Percentiles rank a stretch among this genome's conserved stretches.
These are phyloP conservation scores for Sugiyamaella novakii DNA, from an alignment of 1,139 yeast species.

Conservation along the genomic window DNA sequence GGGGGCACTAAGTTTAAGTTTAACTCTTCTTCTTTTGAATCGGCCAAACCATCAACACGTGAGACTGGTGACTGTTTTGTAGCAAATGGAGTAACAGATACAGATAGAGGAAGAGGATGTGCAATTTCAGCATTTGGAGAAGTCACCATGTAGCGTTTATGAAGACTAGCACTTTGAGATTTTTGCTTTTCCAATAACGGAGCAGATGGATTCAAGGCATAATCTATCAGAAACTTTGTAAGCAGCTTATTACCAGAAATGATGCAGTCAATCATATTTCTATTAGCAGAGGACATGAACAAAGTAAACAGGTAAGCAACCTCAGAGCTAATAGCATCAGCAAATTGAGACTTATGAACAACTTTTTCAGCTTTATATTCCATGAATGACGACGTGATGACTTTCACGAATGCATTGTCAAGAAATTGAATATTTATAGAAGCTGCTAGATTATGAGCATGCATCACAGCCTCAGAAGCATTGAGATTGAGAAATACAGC, in stretches of 20 bases:
- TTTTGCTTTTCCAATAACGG: slow-evolving; percentile 5
- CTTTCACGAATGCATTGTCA: slow-evolving; percentile 28
- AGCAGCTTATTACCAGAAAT: slow-evolving; percentile 33
- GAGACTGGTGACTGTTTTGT: neutral
- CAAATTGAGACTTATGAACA: slow-evolving; percentile 34
- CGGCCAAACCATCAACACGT: slow-evolving; percentile 12
- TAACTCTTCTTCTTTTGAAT: neutral
- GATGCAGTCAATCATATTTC: slow-evolving; percentile 32
- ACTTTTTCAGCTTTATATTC: slow-evolving; percentile 36
- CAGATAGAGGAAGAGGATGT: no score
- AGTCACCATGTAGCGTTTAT: slow-evolving; percentile 5
- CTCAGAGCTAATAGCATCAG: slow-evolving; percentile 37
- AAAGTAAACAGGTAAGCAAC: slow-evolving; percentile 41
- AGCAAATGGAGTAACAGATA: neutral
- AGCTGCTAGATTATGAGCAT: slow-evolving; percentile 47
- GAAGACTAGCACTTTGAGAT: slow-evolving; percentile 14
- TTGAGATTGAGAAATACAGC: slow-evolving; percentile 63
- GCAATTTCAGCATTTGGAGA: slow-evolving; percentile 9
- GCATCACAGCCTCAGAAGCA: slow-evolving; percentile 43
- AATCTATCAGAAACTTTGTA: slow-evolving; percentile 34
- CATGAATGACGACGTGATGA: slow-evolving; percentile 33
- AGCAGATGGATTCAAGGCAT: slow-evolving; percentile 29
- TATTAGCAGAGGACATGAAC: slow-evolving; percentile 39
- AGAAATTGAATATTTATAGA: slow-evolving; percentile 51
- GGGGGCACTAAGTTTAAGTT: slow-evolving; percentile 9